A percentile compares a stretch with the other conserved stretches of the same genome.
These are phyloP conservation scores for Keqinozyma sinolaborantium DNA, from an alignment of 1,139 yeast species.

Conservation along the genomic window DNA sequence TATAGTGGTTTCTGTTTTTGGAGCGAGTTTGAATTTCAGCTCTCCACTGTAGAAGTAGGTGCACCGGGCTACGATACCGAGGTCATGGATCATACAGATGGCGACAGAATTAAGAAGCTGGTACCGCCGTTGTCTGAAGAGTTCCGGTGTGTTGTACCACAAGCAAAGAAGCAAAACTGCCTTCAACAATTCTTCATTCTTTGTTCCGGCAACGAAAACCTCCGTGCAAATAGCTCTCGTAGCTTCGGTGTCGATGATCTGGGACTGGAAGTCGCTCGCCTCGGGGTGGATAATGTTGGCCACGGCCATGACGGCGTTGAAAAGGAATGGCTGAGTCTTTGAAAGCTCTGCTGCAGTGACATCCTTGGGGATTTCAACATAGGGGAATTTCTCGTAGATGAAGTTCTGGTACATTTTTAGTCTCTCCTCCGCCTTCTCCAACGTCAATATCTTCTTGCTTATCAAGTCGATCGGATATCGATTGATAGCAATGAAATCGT, in stretches of 20 bases:
- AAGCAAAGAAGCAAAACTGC: conserved; percentile 57
- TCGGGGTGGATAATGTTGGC: conserved; percentile 43
- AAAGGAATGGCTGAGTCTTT: conserved; percentile 52
- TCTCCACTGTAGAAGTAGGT: conserved; percentile 2
- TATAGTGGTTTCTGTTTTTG: conserved; percentile 27
- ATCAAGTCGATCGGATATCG: conserved; percentile 39
- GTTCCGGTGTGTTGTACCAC: conserved; percentile 85
- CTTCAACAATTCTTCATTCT: conserved; percentile 65
- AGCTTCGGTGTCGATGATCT: conserved; percentile 54
- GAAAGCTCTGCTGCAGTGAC: conserved; percentile 47
- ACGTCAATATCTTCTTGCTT: conserved; percentile 40
- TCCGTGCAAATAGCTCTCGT: conserved; percentile 57
- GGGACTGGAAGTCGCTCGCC: conserved; percentile 26
- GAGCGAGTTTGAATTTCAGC: conserved; percentile 8
- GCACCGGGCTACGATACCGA: conserved; percentile 59
- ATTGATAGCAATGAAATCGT: conserved; percentile 20
- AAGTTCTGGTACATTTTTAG: conserved; percentile 37
- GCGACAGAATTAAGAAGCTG: conserved; percentile 67
- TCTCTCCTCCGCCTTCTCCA: conserved; percentile 48
- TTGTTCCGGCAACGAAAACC: conserved; percentile 67
- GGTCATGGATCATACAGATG: conserved; percentile 68
- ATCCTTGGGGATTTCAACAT: conserved; percentile 47
- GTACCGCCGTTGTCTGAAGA: conserved; percentile 73
- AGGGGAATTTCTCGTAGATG: conserved; percentile 46
- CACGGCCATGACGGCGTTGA: conserved; percentile 63